Conservation (phyloP, 2,329 filamentous ascomycete species). For the Botrytis fabae region DNA sequence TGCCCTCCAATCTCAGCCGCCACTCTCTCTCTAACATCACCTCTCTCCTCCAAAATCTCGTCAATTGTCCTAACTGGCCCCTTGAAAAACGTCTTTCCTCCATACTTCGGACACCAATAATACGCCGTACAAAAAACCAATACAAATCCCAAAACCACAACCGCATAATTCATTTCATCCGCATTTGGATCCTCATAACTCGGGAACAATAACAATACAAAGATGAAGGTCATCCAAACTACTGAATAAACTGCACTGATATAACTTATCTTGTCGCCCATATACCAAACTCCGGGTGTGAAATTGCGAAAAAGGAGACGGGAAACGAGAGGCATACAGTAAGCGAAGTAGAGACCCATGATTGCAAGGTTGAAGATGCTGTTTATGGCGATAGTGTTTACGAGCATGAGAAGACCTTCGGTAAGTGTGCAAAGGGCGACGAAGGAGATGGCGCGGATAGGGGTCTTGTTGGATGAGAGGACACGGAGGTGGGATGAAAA, state of each 20-base stretch:
- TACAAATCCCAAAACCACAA: slow-evolving; percentile 39
- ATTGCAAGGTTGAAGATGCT: slow-evolving; percentile 42
- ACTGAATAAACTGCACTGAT: slow-evolving; percentile 37
- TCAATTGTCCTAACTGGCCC: slow-evolving; percentile 39
- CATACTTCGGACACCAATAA: slow-evolving; percentile 37
- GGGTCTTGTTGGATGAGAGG: slow-evolving; percentile 37
- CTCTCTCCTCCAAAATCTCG: slow-evolving; percentile 30
- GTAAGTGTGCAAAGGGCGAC: slow-evolving; percentile 35
- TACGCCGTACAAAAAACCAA: slow-evolving; percentile 39
- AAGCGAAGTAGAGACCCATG: slow-evolving; percentile 42
- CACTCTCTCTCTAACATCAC: not conserved
- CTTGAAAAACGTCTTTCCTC: slow-evolving; percentile 40
- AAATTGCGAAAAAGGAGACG: slow-evolving; percentile 38
- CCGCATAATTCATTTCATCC: slow-evolving; percentile 41
- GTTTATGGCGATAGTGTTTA: slow-evolving; percentile 41
- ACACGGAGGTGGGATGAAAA: slow-evolving; percentile 37
- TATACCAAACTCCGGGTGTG: slow-evolving; percentile 40
- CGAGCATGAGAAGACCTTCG: slow-evolving; percentile 41
- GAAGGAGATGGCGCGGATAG: slow-evolving; percentile 38
- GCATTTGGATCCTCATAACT: slow-evolving; percentile 32
- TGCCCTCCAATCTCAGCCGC: not conserved
- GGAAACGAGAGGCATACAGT: slow-evolving; percentile 40
- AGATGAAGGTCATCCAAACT: slow-evolving; percentile 41
- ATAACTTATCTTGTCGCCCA: slow-evolving; percentile 36
- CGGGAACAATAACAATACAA: slow-evolving; percentile 39